A percentile compares a stretch with the other conserved stretches of the same genome.
Evolutionary conservation across 2,329 filamentous ascomycete species (phyloP).

Genomic region (Aspergillus hortae): DNA sequence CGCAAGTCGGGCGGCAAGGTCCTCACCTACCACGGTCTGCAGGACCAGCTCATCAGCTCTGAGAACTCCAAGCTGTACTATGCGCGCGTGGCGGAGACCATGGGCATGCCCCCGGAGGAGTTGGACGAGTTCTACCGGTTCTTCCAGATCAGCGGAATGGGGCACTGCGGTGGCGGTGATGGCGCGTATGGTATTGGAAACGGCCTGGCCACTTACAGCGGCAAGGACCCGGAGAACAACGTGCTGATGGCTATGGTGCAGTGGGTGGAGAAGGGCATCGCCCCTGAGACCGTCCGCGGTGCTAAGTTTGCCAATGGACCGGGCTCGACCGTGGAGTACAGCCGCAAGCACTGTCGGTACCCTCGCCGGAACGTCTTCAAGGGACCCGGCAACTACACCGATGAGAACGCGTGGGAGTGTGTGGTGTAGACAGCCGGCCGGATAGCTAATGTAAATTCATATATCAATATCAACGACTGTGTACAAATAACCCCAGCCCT

Average conservation of each 20-base stretch:
- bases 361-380: conserved; percentile 30
- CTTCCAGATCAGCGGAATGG: conserved; percentile 55
- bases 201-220: conserved; percentile 17
- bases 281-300: conserved; percentile 39
- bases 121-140: conserved; percentile 45
- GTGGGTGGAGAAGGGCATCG: conserved; percentile 47
- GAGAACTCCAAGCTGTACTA: conserved; percentile 53
- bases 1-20: conserved; percentile 42
- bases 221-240: conserved; percentile 40
- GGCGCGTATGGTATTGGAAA: conserved; percentile 43
- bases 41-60: conserved; percentile 51
- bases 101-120: conserved; percentile 29
- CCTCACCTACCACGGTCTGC: conserved; percentile 41
- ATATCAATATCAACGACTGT: neutral
- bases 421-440: conserved; percentile 18
- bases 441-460: neutral
- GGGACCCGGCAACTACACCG: conserved; percentile 30
- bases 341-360: conserved; percentile 46
- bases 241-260: conserved; percentile 48
- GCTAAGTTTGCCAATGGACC: conserved; percentile 43
- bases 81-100: conserved; percentile 39
- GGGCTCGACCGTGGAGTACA: conserved; percentile 41
- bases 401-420: conserved; percentile 34
- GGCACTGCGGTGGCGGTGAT: conserved; percentile 46
- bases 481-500: too few relatives aligned